These are phyloP conservation scores for Azolla pinnata DNA, from an alignment of 75 land plant species.

Conservation along the genomic window DNA sequence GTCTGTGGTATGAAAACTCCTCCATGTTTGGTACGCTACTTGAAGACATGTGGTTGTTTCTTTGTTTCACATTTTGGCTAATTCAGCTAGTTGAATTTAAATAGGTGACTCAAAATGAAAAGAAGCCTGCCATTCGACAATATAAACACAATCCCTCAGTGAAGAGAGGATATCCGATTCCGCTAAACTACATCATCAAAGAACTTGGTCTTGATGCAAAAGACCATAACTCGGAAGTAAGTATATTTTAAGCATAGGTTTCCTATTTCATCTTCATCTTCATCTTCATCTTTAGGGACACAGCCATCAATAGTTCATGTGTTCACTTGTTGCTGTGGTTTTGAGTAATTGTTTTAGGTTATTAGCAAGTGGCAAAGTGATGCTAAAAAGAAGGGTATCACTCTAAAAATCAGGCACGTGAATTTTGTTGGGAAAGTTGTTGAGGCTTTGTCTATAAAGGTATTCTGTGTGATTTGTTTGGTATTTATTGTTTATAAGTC, in stretches of 20 bases:
- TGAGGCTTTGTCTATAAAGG: neutral
- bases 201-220: neutral
- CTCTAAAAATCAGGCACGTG: neutral
- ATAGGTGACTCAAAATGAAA: too few relatives aligned
- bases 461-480: neutral
- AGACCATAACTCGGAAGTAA: neutral
- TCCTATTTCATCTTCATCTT: neutral
- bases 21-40: neutral
- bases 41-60: neutral
- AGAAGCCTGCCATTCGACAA: too few relatives aligned
- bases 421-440: neutral
- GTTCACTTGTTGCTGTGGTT: neutral
- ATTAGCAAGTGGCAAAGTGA: conserved; percentile 1
- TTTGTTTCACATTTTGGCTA: neutral
- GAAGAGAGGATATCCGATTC: neutral
- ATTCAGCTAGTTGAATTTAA: neutral
- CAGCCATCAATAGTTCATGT: neutral
- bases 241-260: neutral
- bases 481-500: conserved; percentile 1
- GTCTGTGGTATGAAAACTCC: neutral
- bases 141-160: too few relatives aligned
- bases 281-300: neutral
- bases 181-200: neutral
- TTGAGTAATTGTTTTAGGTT: neutral
- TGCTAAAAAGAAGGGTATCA: neutral